These are phyloP conservation scores for Choiromyces venosus DNA, from an alignment of 495 filamentous ascomycete species.

Conservation along the genomic window DNA sequence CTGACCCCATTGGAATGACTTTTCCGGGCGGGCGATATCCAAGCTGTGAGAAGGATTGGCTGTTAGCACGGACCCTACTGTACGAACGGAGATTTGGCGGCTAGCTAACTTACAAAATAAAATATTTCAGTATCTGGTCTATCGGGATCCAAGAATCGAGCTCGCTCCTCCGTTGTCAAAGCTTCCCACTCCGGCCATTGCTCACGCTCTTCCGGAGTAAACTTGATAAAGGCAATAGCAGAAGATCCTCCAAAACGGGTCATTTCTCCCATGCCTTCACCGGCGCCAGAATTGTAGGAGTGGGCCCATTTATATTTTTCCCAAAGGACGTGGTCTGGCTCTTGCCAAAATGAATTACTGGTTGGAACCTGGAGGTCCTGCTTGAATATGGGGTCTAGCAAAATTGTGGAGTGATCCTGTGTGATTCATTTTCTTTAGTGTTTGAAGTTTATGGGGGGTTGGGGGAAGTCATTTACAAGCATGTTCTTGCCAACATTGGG, in stretches of 20 bases:
- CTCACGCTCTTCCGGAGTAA: slow-evolving; percentile 23
- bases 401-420: slow-evolving; percentile 26
- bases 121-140: slow-evolving; percentile 35
- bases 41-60: slow-evolving; percentile 11
- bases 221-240: slow-evolving; percentile 31
- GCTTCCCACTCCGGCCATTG: slow-evolving; percentile 36
- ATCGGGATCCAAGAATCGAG: slow-evolving; percentile 27
- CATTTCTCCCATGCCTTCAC: slow-evolving; percentile 27
- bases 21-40: slow-evolving; percentile 29
- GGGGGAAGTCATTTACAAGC: slow-evolving; percentile 37
- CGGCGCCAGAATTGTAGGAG: slow-evolving; percentile 20
- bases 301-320: slow-evolving; percentile 29
- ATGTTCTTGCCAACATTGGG: slow-evolving; percentile 51
- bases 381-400: slow-evolving; percentile 36
- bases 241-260: slow-evolving; percentile 29
- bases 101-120: slow-evolving; percentile 21
- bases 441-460: background rate
- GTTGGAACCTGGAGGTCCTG: slow-evolving; percentile 33
- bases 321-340: slow-evolving; percentile 20
- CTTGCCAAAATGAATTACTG: slow-evolving; percentile 24
- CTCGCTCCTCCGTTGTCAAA: slow-evolving; percentile 20
- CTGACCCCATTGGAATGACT: slow-evolving; percentile 18
- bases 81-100: background rate
- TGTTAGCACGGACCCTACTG: background rate
- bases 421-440: background rate